A percentile compares a stretch with the other conserved stretches of the same genome.
Evolutionary conservation across 2,329 filamentous ascomycete species (phyloP).

Genomic region (Alternaria infectoria): DNA sequence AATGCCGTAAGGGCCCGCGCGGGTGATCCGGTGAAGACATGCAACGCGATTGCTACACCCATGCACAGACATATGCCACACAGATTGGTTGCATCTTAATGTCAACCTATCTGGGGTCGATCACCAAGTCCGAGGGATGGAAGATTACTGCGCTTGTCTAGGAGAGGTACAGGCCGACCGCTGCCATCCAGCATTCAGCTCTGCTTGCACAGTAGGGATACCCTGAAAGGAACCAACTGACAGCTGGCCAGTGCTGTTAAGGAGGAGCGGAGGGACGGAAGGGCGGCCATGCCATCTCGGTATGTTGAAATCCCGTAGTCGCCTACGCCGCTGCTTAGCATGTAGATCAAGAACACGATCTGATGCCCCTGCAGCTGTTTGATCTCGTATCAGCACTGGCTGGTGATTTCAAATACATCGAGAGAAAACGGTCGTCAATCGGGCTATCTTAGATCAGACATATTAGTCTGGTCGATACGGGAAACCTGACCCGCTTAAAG

Average conservation of each 20-base stretch:
- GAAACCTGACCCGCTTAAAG: slow-evolving; percentile 2
- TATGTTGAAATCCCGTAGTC: slow-evolving; percentile 4
- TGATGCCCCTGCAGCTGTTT: slow-evolving; percentile 1
- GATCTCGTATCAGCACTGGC: not conserved
- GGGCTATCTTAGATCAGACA: not conserved
- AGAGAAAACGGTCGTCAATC: not conserved
- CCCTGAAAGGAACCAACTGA: not conserved
- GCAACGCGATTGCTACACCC: not conserved
- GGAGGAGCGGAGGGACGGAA: not conserved
- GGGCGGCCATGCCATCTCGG: slow-evolving; percentile 2
- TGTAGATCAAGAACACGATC: slow-evolving; percentile 6
- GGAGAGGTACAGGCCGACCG: not conserved
- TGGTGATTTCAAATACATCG: not conserved
- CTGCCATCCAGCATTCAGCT: not conserved
- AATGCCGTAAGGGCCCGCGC: not conserved
- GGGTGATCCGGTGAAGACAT: not conserved
- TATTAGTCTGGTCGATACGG: slow-evolving; percentile 3
- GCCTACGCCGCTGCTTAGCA: not conserved
- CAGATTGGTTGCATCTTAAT: not conserved
- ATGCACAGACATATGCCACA: not conserved
- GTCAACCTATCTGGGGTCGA: not conserved
- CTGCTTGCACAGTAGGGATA: not conserved
- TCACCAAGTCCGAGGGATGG: not conserved
- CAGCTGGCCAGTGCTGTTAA: not conserved
- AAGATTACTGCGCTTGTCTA: not conserved